Evolutionary conservation across 2,329 filamentous ascomycete species (phyloP).

Genomic region (Microthyrium microscopicum): DNA sequence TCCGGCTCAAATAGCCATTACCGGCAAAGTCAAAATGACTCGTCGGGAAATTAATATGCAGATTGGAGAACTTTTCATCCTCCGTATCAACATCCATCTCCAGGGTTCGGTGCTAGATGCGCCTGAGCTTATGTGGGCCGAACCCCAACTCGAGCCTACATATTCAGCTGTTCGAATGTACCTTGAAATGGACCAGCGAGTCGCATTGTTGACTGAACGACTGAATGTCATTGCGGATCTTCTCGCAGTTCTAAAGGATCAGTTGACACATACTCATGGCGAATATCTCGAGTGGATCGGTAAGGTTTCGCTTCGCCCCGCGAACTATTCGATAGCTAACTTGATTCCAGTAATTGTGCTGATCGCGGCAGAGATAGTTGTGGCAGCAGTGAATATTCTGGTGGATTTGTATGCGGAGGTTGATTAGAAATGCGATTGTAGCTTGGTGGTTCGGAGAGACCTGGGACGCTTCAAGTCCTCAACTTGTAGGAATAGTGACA

Average conservation of each 20-base stretch:
- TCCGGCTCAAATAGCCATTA: constrained; percentile 78
- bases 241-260: constrained; percentile 84
- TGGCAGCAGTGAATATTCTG: constrained; percentile 84
- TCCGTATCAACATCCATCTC: constrained; percentile 94
- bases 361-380: constrained; percentile 87
- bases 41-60: constrained; percentile 96
- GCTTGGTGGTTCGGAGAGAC: too few species aligned
- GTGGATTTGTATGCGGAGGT: constrained; percentile 73
- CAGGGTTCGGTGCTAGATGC: constrained; percentile 94
- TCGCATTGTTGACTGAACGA: constrained; percentile 73
- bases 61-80: constrained; percentile 93
- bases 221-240: constrained; percentile 88
- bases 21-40: constrained; percentile 78
- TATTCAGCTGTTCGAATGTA: constrained; percentile 93
- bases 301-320: neutral
- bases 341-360: constrained; percentile 61
- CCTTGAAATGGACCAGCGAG: constrained; percentile 93
- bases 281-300: constrained; percentile 34
- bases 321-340: too few species aligned
- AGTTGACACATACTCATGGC: constrained; percentile 63
- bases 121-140: constrained; percentile 95
- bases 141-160: constrained; percentile 89
- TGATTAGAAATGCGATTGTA: too few species aligned
- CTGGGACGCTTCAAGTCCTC: too few species aligned
- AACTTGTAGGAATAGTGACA: too few species aligned